Conservation (phyloP, 306 rosid genomes). For the Coriaria nepalensis region DNA sequence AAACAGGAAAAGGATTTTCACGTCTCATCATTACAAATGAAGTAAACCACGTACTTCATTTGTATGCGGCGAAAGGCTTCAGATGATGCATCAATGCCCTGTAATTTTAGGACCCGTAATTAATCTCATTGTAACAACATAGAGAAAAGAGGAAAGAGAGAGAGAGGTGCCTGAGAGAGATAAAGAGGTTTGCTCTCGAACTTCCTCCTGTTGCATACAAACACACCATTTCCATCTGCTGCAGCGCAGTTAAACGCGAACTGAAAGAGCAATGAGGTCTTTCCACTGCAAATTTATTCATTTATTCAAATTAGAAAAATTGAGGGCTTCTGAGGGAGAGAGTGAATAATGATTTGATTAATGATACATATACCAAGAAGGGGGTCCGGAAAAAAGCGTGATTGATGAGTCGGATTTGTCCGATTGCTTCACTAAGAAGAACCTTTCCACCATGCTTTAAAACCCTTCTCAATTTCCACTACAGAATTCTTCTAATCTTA, state of each 20-base stretch:
- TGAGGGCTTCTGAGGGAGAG: background rate
- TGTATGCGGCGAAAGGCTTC: conserved; percentile 46
- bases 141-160: background rate
- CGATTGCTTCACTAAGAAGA: conserved; percentile 32
- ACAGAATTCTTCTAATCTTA: background rate
- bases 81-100: conserved; percentile 62
- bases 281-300: conserved; percentile 35
- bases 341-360: background rate
- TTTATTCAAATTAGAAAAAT: background rate
- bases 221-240: conserved; percentile 28
- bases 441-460: conserved; percentile 34
- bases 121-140: background rate
- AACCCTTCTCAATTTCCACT: background rate
- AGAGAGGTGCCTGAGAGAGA: conserved; percentile 56
- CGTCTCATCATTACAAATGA: background rate
- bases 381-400: conserved; percentile 72
- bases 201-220: conserved; percentile 47
- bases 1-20: background rate
- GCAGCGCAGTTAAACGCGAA: conserved; percentile 24
- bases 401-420: conserved; percentile 14
- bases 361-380: conserved; percentile 36
- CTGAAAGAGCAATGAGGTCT: conserved; percentile 72
- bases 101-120: conserved; percentile 10
- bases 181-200: conserved; percentile 68
- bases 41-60: conserved; percentile 45